phyloP scores from a whole-genome alignment of 768 basidiomycete species.

The Hericium rajendrae region DNA sequence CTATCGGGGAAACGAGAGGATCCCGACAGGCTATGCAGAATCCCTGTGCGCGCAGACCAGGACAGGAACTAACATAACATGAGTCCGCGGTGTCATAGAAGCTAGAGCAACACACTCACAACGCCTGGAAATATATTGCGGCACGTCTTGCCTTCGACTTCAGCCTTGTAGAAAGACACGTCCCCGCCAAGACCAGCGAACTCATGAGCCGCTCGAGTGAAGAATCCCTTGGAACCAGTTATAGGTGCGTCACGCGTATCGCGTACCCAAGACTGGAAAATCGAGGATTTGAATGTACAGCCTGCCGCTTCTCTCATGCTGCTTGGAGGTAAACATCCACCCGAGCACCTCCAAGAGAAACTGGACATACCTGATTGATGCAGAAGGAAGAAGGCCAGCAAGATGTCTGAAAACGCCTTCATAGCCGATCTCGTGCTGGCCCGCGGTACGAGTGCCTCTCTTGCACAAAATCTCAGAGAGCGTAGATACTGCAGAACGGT shows the following conservation, averaged over 20 bases:
- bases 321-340: slow-evolving; percentile 21
- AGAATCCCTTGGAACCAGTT: slow-evolving; percentile 50
- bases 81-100: background rate
- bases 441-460: slow-evolving; percentile 14
- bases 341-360: background rate
- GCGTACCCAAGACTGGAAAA: slow-evolving; percentile 66
- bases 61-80: slow-evolving; percentile 52
- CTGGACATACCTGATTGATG: slow-evolving; percentile 66
- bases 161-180: slow-evolving; percentile 64
- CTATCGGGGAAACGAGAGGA: slow-evolving; percentile 68
- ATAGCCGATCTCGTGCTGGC: slow-evolving; percentile 74
- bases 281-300: slow-evolving; percentile 67
- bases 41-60: slow-evolving; percentile 59
- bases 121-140: slow-evolving; percentile 46
- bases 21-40: slow-evolving; percentile 52
- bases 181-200: slow-evolving; percentile 79
- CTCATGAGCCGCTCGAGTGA: slow-evolving; percentile 55
- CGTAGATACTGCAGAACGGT: slow-evolving; percentile 5
- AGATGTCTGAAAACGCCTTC: slow-evolving; percentile 76
- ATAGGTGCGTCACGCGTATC: slow-evolving; percentile 73
- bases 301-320: slow-evolving; percentile 80
- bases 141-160: slow-evolving; percentile 56
- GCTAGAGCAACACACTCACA: slow-evolving; percentile 32
- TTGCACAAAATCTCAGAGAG: slow-evolving; percentile 5
- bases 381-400: slow-evolving; percentile 57